Evolutionary conservation across 2,329 filamentous ascomycete species (phyloP).

Genomic region (Zymoseptoria crescenta): DNA sequence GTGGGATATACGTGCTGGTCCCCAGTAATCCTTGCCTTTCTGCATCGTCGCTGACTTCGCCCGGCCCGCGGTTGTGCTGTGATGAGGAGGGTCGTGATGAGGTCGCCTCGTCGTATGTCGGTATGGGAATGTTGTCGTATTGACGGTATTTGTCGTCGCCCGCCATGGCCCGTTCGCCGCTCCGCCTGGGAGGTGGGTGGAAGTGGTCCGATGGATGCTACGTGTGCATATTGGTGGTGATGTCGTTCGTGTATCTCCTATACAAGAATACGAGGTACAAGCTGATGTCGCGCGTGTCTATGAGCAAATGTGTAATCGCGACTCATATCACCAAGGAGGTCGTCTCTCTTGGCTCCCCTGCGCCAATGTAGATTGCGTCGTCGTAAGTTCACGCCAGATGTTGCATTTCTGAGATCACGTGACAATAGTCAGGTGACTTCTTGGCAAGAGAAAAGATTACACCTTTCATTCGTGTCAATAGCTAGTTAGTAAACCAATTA

Average conservation of each 20-base stretch:
- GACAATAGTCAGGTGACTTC: no score
- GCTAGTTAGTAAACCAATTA: no score
- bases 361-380: neutral
- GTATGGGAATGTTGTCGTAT: conserved; percentile 54
- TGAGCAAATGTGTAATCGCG: neutral
- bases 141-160: conserved; percentile 17
- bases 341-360: neutral
- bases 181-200: neutral
- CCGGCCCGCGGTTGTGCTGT: conserved; percentile 40
- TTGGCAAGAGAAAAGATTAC: no score
- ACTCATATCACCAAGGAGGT: neutral
- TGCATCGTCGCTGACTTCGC: conserved; percentile 59
- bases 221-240: neutral
- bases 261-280: neutral
- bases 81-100: conserved; percentile 49
- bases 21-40: conserved; percentile 71
- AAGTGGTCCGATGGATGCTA: neutral
- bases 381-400: neutral
- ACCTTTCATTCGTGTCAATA: no score
- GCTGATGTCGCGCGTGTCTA: neutral
- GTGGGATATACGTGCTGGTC: conserved; percentile 57
- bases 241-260: neutral
- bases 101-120: conserved; percentile 74
- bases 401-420: no score
- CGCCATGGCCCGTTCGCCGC: conserved; percentile 4